These are phyloP conservation scores for Ogataea ramenticola DNA, from an alignment of 805 yeast genomes.

Conservation along the genomic window DNA sequence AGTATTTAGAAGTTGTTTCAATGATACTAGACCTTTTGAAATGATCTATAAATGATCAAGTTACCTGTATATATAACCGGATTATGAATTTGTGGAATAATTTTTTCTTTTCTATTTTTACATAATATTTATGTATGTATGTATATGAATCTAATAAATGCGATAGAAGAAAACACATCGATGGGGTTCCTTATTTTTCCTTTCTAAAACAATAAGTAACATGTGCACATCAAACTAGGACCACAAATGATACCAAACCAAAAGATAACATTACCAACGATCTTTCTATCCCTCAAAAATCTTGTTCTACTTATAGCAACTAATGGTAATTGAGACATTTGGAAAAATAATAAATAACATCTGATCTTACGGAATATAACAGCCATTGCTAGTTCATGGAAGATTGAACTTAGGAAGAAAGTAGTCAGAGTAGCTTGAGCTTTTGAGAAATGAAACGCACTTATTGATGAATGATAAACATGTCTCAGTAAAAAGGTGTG, in stretches of 20 bases:
- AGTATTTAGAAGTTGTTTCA: constrained; percentile 90
- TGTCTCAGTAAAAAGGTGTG: constrained; percentile 85
- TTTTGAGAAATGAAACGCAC: constrained; percentile 62
- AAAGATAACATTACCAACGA: constrained; percentile 74
- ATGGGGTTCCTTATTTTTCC: too few relatives aligned
- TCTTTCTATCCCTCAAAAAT: constrained; percentile 45
- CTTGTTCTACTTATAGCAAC: constrained; percentile 55
- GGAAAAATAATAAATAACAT: constrained; percentile 73
- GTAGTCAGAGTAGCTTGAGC: constrained; percentile 68
- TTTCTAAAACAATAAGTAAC: constrained; percentile 70
- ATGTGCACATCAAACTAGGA: constrained; percentile 80
- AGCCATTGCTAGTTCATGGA: constrained; percentile 92
- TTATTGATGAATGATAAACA: constrained; percentile 86
- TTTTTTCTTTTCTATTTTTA: too few relatives aligned
- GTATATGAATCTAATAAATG: too few relatives aligned
- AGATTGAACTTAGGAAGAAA: constrained; percentile 67
- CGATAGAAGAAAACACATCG: too few relatives aligned
- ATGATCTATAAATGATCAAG: constrained; percentile 55
- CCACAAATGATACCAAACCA: constrained; percentile 91
- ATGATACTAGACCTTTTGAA: constrained; percentile 94
- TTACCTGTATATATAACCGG: not conserved
- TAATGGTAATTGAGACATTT: constrained; percentile 84
- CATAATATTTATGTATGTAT: too few relatives aligned
- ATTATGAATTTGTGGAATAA: too few relatives aligned
- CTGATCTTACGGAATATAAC: constrained; percentile 74